A percentile compares a stretch with the other conserved stretches of the same genome.
phyloP scores from a whole-genome alignment of 192 early-diverging fungal species.

The Chytriomyces sp. region DNA sequence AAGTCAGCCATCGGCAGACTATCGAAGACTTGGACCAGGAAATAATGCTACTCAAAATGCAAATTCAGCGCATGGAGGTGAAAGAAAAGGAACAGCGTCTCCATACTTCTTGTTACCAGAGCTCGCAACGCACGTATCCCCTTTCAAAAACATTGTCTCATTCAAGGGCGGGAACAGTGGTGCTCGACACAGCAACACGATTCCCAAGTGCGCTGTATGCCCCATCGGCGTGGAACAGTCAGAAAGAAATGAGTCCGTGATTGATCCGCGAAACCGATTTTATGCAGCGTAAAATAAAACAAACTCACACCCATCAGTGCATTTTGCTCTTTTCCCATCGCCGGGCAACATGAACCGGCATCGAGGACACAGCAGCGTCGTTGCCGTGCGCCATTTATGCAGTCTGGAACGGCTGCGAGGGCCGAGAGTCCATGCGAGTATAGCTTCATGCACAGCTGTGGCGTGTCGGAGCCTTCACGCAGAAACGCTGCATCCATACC shows the following conservation, averaged over 20 bases:
- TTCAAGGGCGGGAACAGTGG: slow-evolving; percentile 3
- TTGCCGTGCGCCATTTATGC: too few relatives aligned
- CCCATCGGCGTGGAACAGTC: not conserved
- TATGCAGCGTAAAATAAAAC: too few relatives aligned
- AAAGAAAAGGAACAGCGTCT: slow-evolving; percentile 26
- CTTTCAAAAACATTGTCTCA: slow-evolving; percentile 1
- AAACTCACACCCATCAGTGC: too few relatives aligned
- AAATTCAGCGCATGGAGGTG: slow-evolving; percentile 20
- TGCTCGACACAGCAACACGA: not conserved
- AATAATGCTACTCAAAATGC: slow-evolving; percentile 25
- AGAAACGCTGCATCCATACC: too few relatives aligned
- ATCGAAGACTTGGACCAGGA: slow-evolving; percentile 33
- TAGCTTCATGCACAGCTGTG: too few relatives aligned
- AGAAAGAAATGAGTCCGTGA: not conserved
- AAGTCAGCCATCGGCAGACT: slow-evolving; percentile 18
- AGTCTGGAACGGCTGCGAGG: too few relatives aligned
- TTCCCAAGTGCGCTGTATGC: not conserved
- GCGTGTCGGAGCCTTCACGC: too few relatives aligned
- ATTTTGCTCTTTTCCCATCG: too few relatives aligned
- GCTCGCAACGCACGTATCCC: not conserved
- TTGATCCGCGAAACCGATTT: not conserved
- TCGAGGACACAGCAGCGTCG: too few relatives aligned
- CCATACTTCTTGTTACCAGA: slow-evolving; percentile 10
- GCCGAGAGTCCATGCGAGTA: too few relatives aligned
- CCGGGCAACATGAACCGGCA: too few relatives aligned